phyloP scores from a whole-genome alignment of 257 asterid genomes.

The Gardenia jasminoides region DNA sequence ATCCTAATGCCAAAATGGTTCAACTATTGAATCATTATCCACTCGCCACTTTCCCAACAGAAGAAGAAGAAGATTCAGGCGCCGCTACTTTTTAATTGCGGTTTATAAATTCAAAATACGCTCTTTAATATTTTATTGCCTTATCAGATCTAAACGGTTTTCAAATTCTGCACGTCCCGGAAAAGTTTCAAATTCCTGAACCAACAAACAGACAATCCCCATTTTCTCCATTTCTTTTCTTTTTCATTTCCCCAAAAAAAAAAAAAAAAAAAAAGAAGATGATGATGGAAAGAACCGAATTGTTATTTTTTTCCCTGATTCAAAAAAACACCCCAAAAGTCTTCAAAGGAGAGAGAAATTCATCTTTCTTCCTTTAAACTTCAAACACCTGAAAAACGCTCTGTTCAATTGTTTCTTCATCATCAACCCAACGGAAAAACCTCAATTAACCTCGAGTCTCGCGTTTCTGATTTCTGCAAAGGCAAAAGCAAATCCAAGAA shows the following conservation, averaged over 20 bases:
- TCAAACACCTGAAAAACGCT: background rate
- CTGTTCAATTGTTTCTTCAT: background rate
- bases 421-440: background rate
- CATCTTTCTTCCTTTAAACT: background rate
- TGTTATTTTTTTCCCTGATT: no score
- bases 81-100: background rate
- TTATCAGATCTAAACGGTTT: slow-evolving; percentile 56
- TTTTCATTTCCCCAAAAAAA: background rate
- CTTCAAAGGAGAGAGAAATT: background rate
- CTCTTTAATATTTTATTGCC: background rate
- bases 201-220: background rate
- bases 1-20: background rate
- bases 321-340: background rate
- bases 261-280: no score
- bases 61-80: slow-evolving; percentile 10
- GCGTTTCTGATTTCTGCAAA: slow-evolving; percentile 8
- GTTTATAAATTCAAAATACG: slow-evolving; percentile 30
- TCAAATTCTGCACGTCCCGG: slow-evolving; percentile 12
- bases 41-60: background rate
- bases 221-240: no score
- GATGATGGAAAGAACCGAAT: no score
- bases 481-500: background rate
- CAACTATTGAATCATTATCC: background rate
- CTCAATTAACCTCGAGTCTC: slow-evolving; percentile 15
- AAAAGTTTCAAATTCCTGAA: slow-evolving; percentile 22